Evolutionary conservation across 2,329 filamentous ascomycete genomes (phyloP), one percentile per base, ranked within the genome.

Genomic region (Penicillium sp.): DNA sequence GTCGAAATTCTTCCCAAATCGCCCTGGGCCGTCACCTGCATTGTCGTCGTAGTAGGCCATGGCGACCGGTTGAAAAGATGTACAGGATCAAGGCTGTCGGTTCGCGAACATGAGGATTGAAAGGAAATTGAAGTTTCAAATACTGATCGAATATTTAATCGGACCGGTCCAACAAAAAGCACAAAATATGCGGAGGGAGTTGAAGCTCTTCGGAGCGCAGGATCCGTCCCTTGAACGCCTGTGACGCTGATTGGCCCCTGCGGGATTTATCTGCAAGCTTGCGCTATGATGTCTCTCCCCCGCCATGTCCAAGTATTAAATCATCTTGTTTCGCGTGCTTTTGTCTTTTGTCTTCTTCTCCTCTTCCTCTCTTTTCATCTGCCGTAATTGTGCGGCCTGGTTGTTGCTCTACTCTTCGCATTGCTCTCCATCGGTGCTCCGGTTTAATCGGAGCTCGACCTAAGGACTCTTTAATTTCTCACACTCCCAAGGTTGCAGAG

Each of bases 1-100:
- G 35, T 75, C 73, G 43, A 68, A 72, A 35, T 69, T 66, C 61
- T 73, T 73, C 29, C 63, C 66, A 44, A 64, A 66, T 53, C 72
- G 66, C 38, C 70, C 71, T 59, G 68, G 69, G 57, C 63, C 59
- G 43, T 77, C 75, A n/a, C 67, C 69, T 35, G 64, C 71, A 57
- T 69, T 65, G 38, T 78, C 75, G 13, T 77, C 75, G 60, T 74
- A 76, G 53, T 66, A 73, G 53, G 74, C 73, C 75, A 78, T 77
- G 31, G 42, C 47, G 35, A 53, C 44, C 35, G 25, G 36, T 38
- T 25, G 25, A 51, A 36, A 53, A 39, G 53, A 54, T 52, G 44
- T 42, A 55, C 45, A 45, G 35, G 59, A 56, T 52, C 39, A 58
- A 53, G 33, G 17, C 50, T 45, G 3, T 53, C 41, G 21, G 31